Base-by-base conservation (phyloP, 1,284 basidiomycete species). In the Leccinum subspadiceum region DNA sequence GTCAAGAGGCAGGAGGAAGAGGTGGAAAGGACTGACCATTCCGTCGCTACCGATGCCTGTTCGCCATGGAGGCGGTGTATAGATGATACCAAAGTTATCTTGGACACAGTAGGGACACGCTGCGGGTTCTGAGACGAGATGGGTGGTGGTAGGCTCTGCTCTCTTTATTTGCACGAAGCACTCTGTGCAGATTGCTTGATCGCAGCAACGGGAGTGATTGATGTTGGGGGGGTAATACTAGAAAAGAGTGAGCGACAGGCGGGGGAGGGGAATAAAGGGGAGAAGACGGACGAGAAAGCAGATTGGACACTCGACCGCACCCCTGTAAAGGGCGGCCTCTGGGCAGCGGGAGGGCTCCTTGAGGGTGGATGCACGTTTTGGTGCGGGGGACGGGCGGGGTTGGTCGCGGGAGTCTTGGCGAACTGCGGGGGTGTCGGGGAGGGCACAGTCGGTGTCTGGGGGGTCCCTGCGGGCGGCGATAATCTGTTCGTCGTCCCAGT, bases 131-230 rank as follows among this genome's bases (percentile, higher is more conserved):
- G 93, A 94, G 33, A 92, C 92, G 54, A 96, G 80, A 75, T 97
- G 94, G 0, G 94, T 96, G 4, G 93, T 81, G 0, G 93, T 96
- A 4, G 96, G 94, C 68, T 99, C 97, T 54, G 84, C 86, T 57
- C 96, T 90, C 79, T 98, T 98, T 78, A 99, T 98, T 78, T 98
- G 96, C 15, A 98, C 95, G 72, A 99, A 99, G 74, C 96, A 99
- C 76, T 99, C 96, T 35, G 96, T 98, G 75, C 96, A 99, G 68
- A 99, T 96, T 31, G 93, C 91, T 70, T 99, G 96, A 79, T 96
- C 93, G 74, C 96, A 99, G 76, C 96, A 99, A 70, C 96, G 86
- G 22, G 96, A 97, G 65, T 89, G 90, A 75, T 99, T 98, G 76
- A 98, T 96, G 73, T 96, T 96, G 29, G 90, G 83, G 35, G 95